Conservation (phyloP, 805 yeast genomes). For the Lachancea nothofagi region DNA sequence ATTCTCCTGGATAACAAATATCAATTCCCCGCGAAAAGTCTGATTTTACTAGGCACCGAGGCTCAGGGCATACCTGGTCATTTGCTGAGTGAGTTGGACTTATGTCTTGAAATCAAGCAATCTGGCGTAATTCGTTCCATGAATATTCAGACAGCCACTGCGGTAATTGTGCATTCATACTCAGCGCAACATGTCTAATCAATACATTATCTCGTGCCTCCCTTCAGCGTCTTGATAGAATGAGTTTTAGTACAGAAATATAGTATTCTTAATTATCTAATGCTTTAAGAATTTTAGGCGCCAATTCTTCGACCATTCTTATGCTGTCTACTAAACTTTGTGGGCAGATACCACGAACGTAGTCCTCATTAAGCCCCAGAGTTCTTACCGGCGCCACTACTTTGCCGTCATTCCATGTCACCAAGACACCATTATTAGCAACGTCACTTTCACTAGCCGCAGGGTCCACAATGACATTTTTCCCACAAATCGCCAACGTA, state of each 20-base stretch:
- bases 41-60: slow-evolving; percentile 78
- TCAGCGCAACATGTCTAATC: slow-evolving; percentile 37
- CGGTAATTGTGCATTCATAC: slow-evolving; percentile 88
- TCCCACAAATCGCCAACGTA: slow-evolving; percentile 69
- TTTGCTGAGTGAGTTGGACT: slow-evolving; percentile 70
- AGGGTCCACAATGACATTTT: slow-evolving; percentile 70
- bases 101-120: slow-evolving; percentile 87
- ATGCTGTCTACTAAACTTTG: slow-evolving; percentile 47
- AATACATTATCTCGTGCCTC: too few species aligned
- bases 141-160: slow-evolving; percentile 97
- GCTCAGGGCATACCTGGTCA: slow-evolving; percentile 90
- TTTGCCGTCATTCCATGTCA: slow-evolving; percentile 64
- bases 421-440: slow-evolving; percentile 72
- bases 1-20: slow-evolving; percentile 57
- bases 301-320: slow-evolving; percentile 53
- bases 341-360: slow-evolving; percentile 52
- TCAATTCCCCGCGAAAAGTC: slow-evolving; percentile 71
- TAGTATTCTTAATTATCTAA: slow-evolving; percentile 35
- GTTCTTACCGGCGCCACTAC: slow-evolving; percentile 71
- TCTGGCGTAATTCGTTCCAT: slow-evolving; percentile 88
- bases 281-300: slow-evolving; percentile 56
- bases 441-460: slow-evolving; percentile 85
- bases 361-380: slow-evolving; percentile 48
- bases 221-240: too few species aligned
- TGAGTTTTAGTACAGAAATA: background rate